Evolutionary conservation across 129 eudicot species (phyloP), one percentile per base, ranked within the genome.

Genomic region (Chrysanthemum seticuspe): DNA sequence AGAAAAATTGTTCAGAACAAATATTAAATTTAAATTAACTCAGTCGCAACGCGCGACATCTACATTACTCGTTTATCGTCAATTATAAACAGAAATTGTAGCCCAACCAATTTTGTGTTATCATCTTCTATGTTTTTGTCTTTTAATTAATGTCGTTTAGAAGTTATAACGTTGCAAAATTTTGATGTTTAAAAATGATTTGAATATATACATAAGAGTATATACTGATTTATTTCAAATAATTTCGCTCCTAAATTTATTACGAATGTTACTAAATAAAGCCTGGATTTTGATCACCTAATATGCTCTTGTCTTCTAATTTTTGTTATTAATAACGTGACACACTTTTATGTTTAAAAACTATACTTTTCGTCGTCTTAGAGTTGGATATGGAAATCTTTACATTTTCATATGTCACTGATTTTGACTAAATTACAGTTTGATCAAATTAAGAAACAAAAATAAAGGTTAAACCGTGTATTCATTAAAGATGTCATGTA

Each of bases 251-350:
- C 81, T 51, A 13, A 29, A 10, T 23, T 14, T 21, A 52, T 31
- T 76, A 53, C 75, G 69, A 77, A 27, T 51, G 29, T 58, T 36
- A 13, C 2, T 1, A 50, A 19, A 54, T 60, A 76, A 25, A 27
- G 18, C 29, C 4, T 16, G 29, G 10, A 45, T 45, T 67, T 36
- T 56, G 2, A 9, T 49, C n/a, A 51, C 12, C 25, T 51, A 34
- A 71, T 56, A 55, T 5, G 31, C 13, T 61, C 68, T 69, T 36
- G 81, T 69, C 81, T 18, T 69, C 10, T 60, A 69, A 69, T 23
- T 11, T 19, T 52, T 77, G 81, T 61, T 75, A 77, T 77, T 47
- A 59, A 68, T 60, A 62, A 61, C 36, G 64, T 77, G 50, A 61
- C 45, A 8, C 49, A 48, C 18, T 0, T 27, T 47, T 25, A 10